Percentiles rank a stretch among this genome's conserved stretches.
phyloP scores from a whole-genome alignment of 108 stramenopile genomes.

The Cyclostephanos tholiformis region DNA sequence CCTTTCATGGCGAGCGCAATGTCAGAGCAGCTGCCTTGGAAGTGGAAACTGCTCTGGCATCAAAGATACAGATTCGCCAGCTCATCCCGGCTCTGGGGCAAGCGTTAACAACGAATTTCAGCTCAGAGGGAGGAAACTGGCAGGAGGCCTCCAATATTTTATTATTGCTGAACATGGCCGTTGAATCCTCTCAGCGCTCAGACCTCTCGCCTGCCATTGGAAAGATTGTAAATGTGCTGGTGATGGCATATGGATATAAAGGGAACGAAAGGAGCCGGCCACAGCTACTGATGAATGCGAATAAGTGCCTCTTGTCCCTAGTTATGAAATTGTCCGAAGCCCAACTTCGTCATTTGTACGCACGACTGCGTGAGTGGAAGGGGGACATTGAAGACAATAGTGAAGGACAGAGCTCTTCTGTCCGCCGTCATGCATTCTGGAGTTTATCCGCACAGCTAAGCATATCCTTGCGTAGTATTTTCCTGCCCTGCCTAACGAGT shows the following conservation, averaged over 20 bases:
- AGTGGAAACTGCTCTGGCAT: conserved; percentile 54
- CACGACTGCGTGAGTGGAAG: conserved; percentile 77
- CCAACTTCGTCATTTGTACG: conserved; percentile 80
- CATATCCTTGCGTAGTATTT: conserved; percentile 69
- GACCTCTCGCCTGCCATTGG: conserved; percentile 60
- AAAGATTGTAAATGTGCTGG: conserved; percentile 60
- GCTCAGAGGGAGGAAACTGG: conserved; percentile 26
- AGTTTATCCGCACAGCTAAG: conserved; percentile 65
- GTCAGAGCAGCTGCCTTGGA: conserved; percentile 36
- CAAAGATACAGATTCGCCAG: conserved; percentile 59
- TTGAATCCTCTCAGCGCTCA: conserved; percentile 53
- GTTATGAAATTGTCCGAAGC: conserved; percentile 86
- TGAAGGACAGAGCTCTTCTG: conserved; percentile 5
- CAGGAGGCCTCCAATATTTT: conserved; percentile 50
- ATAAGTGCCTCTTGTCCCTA: conserved; percentile 64
- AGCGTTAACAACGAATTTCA: conserved; percentile 36
- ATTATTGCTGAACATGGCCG: conserved; percentile 52
- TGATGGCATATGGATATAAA: conserved; percentile 53
- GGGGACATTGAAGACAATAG: conserved; percentile 48
- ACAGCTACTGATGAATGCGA: conserved; percentile 48
- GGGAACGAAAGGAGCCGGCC: conserved; percentile 14
- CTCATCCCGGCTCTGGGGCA: conserved; percentile 63
- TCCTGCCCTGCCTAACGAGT: conserved; percentile 78
- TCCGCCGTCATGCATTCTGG: conserved; percentile 73
- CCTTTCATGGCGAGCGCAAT: conserved; percentile 27